phyloP scores from a whole-genome alignment of 1,284 basidiomycete species.

The Marasmius sp. region DNA sequence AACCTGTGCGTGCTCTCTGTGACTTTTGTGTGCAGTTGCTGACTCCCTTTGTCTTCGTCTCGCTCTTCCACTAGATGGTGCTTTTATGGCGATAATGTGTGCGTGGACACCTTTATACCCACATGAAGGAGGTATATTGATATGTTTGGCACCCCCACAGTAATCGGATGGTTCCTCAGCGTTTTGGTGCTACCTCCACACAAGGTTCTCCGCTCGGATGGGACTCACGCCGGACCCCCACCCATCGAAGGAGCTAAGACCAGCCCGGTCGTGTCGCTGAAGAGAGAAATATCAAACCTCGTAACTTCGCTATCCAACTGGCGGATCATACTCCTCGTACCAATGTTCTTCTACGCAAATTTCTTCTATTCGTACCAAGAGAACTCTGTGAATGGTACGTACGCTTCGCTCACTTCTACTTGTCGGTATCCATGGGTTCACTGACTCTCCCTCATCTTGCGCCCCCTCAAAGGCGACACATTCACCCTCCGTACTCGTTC shows the following conservation, averaged over 20 bases:
- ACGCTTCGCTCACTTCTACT: no score
- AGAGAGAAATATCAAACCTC: constrained; percentile 21
- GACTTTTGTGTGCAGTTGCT: not conserved
- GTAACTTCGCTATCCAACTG: constrained; percentile 20
- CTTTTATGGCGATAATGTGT: constrained; percentile 29
- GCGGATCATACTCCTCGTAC: constrained; percentile 24
- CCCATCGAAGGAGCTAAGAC: constrained; percentile 7
- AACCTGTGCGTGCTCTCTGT: constrained; percentile 19
- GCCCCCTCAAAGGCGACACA: not conserved
- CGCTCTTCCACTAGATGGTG: constrained; percentile 18
- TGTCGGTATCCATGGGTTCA: no score
- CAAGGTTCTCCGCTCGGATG: constrained; percentile 24
- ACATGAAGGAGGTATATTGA: not conserved
- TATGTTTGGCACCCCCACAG: constrained; percentile 8
- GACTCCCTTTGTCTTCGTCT: not conserved
- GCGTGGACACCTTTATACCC: constrained; percentile 1
- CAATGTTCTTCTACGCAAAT: constrained; percentile 28
- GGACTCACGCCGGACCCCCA: constrained; percentile 20
- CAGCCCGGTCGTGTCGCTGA: constrained; percentile 16
- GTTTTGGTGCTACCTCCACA: constrained; percentile 22
- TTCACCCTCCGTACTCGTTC: constrained; percentile 28
- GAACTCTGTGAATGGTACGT: constrained; percentile 25
- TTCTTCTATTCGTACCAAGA: constrained; percentile 30
- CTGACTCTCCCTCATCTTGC: no score
- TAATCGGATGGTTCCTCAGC: constrained; percentile 23